Conservation (phyloP, 257 asterid genomes). For the Thymus quinquecostatus region DNA sequence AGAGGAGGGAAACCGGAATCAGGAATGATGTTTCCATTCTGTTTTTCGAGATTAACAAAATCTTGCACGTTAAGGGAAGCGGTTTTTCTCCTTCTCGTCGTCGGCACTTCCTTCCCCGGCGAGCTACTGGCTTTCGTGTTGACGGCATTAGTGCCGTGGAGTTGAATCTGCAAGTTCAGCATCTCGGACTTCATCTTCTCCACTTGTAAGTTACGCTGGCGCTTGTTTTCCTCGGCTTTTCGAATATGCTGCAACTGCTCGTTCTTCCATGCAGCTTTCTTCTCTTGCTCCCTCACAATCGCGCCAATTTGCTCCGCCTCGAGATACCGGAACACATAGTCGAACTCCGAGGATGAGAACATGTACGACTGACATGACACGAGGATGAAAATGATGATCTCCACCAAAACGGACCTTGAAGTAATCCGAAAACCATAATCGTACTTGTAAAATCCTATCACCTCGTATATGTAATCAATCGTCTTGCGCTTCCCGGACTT, state of each 20-base stretch:
- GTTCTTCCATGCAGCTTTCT: conserved; percentile 97
- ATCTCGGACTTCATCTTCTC: conserved; percentile 99
- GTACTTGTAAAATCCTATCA: conserved; percentile 92
- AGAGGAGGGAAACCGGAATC: conserved; percentile 52
- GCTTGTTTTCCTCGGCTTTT: conserved; percentile 85
- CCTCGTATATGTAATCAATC: conserved; percentile 85
- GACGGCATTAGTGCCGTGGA: conserved; percentile 67
- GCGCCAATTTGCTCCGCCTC: conserved; percentile 99
- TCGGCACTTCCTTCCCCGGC: conserved; percentile 58
- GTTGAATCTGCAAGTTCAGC: conserved; percentile 92
- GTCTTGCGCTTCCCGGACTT: conserved; percentile 79
- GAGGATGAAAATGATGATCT: conserved; percentile 83
- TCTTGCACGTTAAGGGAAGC: conserved; percentile 53
- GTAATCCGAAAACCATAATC: conserved; percentile 98
- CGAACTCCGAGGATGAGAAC: conserved; percentile 96
- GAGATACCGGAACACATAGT: conserved; percentile 94
- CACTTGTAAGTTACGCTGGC: conserved; percentile 88
- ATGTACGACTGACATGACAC: conserved; percentile 95
- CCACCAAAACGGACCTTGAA: conserved; percentile 95
- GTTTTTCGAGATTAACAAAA: conserved; percentile 55
- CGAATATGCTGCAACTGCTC: conserved; percentile 91
- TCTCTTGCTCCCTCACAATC: conserved; percentile 96
- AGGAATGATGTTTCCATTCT: conserved; percentile 41
- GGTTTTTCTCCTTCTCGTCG: conserved; percentile 67
- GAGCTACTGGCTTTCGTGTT: conserved; percentile 49